phyloP scores from a whole-genome alignment of 495 filamentous ascomycete species.

The Trypethelium eluteriae region DNA sequence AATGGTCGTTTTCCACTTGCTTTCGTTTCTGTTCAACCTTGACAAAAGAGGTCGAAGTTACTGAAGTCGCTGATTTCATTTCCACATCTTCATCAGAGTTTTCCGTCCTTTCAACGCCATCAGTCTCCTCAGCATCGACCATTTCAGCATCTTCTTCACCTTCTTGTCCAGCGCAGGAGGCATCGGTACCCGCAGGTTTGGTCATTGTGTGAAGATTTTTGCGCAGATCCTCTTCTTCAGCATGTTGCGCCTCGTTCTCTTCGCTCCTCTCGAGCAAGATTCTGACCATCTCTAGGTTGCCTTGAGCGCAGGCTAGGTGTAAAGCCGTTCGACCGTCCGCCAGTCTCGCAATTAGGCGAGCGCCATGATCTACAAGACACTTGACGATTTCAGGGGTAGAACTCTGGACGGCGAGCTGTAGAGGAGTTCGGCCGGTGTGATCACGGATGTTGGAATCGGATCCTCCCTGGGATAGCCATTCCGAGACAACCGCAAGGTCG shows the following conservation, averaged over 20 bases:
- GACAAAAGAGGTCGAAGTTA: conserved; percentile 59
- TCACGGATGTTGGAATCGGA: conserved; percentile 59
- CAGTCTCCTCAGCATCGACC: conserved; percentile 35
- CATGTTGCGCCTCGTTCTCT: conserved; percentile 60
- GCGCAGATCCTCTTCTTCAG: conserved; percentile 47
- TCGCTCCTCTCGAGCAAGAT: conserved; percentile 62
- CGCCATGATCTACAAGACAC: conserved; percentile 61
- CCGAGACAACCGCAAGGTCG: conserved; percentile 57
- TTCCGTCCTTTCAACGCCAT: conserved; percentile 32
- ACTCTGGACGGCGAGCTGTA: conserved; percentile 63
- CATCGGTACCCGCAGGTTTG: conserved; percentile 14
- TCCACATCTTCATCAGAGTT: conserved; percentile 34
- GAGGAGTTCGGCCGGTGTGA: conserved; percentile 70
- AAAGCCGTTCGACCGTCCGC: conserved; percentile 73
- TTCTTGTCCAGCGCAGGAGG: conserved; percentile 19
- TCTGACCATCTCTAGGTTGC: conserved; percentile 58
- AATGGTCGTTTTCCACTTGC: conserved; percentile 29
- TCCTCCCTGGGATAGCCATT: conserved; percentile 56
- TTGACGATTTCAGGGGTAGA: conserved; percentile 63
- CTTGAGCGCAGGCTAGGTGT: conserved; percentile 65
- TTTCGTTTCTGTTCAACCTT: conserved; percentile 46
- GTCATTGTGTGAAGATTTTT: conserved; percentile 31
- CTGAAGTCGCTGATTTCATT: conserved; percentile 39
- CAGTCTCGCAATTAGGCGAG: conserved; percentile 60
- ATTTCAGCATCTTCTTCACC: conserved; percentile 41